Evolutionary conservation across 2,329 filamentous ascomycete genomes (phyloP), one percentile per base, ranked within the genome.

Genomic region (Aspergillus sp.): DNA sequence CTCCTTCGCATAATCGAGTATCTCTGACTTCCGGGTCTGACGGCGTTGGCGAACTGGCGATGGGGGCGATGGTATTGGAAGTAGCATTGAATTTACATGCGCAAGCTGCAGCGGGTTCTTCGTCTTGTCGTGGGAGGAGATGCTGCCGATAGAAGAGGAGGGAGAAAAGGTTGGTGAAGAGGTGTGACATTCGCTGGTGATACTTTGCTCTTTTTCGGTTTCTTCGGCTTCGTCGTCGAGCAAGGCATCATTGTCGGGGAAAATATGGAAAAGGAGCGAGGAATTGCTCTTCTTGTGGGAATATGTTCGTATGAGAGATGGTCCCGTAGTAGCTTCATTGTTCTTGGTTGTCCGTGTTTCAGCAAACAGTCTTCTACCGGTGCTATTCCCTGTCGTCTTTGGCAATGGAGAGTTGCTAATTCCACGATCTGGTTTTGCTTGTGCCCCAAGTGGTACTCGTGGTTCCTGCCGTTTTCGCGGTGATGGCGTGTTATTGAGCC

Each of bases 1-100:
- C 32, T 69, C 64, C 51, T 67, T 66, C 37, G 62, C 60, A 41
- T 65, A 67, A 42, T 66, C 61, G 41, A 60, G 58, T 5, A 55
- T 56, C 46, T 61, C 59, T 47, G 58, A 53, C 50, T 63, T 66
- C 41, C 54, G 48, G 12, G 49, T 54, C 15, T 53, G 55, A 39
- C 57, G 53, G 32, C 51, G 51, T 15, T 57, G 55, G 20, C 19
- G 38, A 4, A n/a, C 19, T 9, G n/a, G 41, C 13, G 41, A n/a
- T 10, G 58, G 56, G 17, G 52, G 55, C 23, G 57, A 58, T 15
- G 58, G 52, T 22, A 62, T 44, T 2, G 58, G 61, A 17, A 68
- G 53, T 5, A 66, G 57, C 17, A 69, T 50, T 10, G 66, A 66
- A 44, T 70, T 70, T 17, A 63, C 55, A 12, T 61, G 59, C 6